Evolutionary conservation across 1,284 basidiomycete species (phyloP), one percentile per base, ranked within the genome.

Genomic region (Peniophora sp.): DNA sequence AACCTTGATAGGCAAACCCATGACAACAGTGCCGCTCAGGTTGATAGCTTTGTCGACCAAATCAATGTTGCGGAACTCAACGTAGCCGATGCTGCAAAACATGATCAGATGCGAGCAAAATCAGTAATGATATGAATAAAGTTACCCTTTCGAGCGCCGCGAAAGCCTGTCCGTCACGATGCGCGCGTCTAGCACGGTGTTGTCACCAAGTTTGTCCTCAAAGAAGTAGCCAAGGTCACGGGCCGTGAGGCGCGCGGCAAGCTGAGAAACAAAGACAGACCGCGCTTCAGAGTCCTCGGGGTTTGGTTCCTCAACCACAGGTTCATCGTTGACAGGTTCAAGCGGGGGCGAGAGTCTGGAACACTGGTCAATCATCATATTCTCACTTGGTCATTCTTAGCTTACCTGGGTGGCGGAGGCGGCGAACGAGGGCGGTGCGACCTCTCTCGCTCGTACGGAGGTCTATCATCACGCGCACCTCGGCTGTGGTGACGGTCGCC

Each of bases 171-270:
- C 96, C 11, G 91, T 96, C 41, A 98, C 94, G 62, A 99, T 92
- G 55, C 93, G 78, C 17, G 95, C 92, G 62, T 98, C 96, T 73
- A 93, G 84, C 2, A 99, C 96, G 24, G 89, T 83, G 43, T 86
- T 85, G 68, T 91, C 89, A 23, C 94, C 94, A 32, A 97, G 78
- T 67, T 92, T 94, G 66, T 97, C 92, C 75, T 98, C 96, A 65
- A 99, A 98, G 75, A 99, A 99, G 70, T 96, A 91, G 56, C 94
- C 94, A 66, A 99, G 75, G 74, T 99, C 96, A 63, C 91, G 81
- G 63, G 94, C 92, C 53, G 92, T 96, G 65, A 98, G 84, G 63
- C 92, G 84, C 52, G 93, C 92, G 59, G 96, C 92, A 64, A 99
- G 85, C 73, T 98, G 96, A 61, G 94, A 95, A 66, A 97, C 94